These are phyloP conservation scores for Eucalyptus tenuipes DNA, from an alignment of 345 rosid species.

Conservation along the genomic window DNA sequence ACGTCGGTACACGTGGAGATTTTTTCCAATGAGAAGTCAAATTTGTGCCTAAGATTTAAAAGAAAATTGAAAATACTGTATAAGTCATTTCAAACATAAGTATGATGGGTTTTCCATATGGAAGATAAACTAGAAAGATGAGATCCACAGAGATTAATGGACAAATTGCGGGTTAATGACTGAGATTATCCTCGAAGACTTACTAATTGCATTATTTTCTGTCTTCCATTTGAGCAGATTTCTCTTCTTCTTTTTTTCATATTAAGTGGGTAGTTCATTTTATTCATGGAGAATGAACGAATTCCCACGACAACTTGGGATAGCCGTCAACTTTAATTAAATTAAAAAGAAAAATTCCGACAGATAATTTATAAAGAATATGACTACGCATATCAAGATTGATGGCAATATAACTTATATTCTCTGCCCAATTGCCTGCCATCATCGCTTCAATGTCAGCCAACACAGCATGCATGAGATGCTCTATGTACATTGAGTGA, in stretches of 20 bases:
- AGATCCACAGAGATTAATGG: neutral
- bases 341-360: neutral
- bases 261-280: neutral
- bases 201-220: neutral
- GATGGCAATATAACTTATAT: neutral
- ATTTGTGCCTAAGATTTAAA: neutral
- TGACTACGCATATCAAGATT: neutral
- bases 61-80: neutral
- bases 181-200: neutral
- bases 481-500: neutral
- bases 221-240: neutral
- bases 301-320: neutral
- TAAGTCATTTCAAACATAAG: neutral
- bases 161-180: neutral
- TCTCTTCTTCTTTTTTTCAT: neutral
- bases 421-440: neutral
- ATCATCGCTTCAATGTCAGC: neutral
- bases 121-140: neutral
- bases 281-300: neutral
- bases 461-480: neutral
- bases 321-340: neutral
- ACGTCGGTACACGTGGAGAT: neutral
- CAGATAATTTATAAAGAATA: neutral
- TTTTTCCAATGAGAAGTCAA: neutral
- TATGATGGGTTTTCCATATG: neutral